Percentiles rank a stretch among this genome's conserved stretches.
phyloP scores from a whole-genome alignment of 176 grass and related monocot species.

The Leersia perrieri region DNA sequence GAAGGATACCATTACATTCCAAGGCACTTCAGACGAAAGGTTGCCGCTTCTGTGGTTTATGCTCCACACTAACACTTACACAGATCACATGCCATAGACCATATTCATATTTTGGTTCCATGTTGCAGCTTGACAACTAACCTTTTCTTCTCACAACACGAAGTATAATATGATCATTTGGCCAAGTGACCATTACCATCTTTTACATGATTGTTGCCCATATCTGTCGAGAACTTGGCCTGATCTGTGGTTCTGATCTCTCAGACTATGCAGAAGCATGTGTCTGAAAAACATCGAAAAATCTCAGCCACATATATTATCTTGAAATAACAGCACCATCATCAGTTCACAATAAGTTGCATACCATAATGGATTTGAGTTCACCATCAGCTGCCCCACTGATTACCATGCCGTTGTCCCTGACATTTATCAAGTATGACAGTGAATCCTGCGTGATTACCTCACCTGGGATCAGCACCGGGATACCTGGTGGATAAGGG shows the following conservation, averaged over 20 bases:
- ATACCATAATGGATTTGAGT: constrained; percentile 67
- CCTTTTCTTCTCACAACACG: constrained; percentile 8
- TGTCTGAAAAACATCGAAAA: neutral
- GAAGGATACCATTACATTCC: constrained; percentile 35
- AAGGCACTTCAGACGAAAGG: constrained; percentile 41
- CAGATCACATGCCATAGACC: constrained; percentile 34
- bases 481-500: constrained; percentile 85
- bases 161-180: constrained; percentile 21
- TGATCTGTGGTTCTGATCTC: neutral
- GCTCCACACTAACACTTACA: constrained; percentile 25
- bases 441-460: constrained; percentile 60
- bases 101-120: constrained; percentile 30
- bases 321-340: neutral
- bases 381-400: constrained; percentile 64
- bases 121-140: constrained; percentile 19
- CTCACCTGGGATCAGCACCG: constrained; percentile 75
- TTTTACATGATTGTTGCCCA: constrained; percentile 14
- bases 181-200: constrained; percentile 22
- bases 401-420: constrained; percentile 50
- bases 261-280: neutral
- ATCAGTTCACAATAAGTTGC: constrained; percentile 41
- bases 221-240: neutral
- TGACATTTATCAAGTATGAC: constrained; percentile 53
- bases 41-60: constrained; percentile 21
- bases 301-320: neutral